Base-by-base conservation (phyloP, 129 eudicot species). In the Pseudognaphalium luteoalbum region DNA sequence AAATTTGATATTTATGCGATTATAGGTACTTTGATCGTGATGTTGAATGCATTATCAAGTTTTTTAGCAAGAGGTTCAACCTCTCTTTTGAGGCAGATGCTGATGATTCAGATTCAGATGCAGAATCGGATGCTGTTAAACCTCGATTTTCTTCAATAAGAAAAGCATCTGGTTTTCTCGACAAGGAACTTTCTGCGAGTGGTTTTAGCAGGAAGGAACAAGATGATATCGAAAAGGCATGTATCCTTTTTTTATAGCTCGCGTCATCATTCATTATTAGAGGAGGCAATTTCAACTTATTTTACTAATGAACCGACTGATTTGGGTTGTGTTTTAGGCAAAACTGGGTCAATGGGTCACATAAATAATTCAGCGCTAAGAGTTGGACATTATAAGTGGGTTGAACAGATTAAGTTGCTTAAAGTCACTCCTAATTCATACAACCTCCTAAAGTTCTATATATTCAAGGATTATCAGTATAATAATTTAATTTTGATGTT, bases 101-200 rank as follows among this genome's bases (percentile, higher is more conserved):
- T 60, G 90, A 76, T 72, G 96, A 83, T 30, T 89, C 87, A 69
- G 86, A 72, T 80, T 69, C 87, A 52, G 96, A 85, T 58, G 81
- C n/a, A 17, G 91, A 88, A 19, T 39, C 83, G 22, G 88, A 87
- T 74, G 32, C 51, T 28, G 71, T 78, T 70, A 71, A 89, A 87
- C 98, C 96, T 68, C 82, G 85, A 33, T 94, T 94, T 79, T 84
- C 91, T 25, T 87, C 93, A 20, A 88, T 94, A 68, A 71, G 72
- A 58, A 87, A 84, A 82, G 96, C 70, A 66, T 79, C 81, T 51
- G 97, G 87, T 85, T 81, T 75, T 47, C 86, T 94, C 66, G 98
- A 94, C 78, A 90, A 80, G 86, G 93, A 94, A 82, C 96, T 94
- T 77, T 89, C 89, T 74, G 97, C 98, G 0, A 94, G 98, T 87